Evolutionary conservation across 129 eudicot species (phyloP), one percentile per base, ranked within the genome.

Genomic region (Apium graveolens): DNA sequence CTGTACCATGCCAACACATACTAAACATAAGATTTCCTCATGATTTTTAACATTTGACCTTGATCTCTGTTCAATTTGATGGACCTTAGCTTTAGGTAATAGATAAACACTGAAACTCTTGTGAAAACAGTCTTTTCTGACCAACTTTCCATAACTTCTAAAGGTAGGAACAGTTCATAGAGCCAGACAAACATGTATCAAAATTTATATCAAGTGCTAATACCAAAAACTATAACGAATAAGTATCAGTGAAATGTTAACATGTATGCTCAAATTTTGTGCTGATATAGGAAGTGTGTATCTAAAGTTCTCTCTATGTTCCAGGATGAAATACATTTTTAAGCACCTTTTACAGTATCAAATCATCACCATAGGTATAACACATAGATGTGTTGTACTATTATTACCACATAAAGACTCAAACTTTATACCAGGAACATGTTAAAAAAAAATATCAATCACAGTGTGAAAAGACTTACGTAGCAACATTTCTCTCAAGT

Each of bases 401-500:
- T 26, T 42, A 42, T 21, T n/a, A 26, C 21, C 29, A 13, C 38
- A 44, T 44, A 39, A 5, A 39, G 11, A 72, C 29, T 72, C 29
- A 41, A 72, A 72, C 5, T 39, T 38, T 41, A 41, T 39, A 38
- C 5, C 16, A 17, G 35, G 44, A 20, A n/a, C 76, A 26, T 20
- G 21, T 11, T 18, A 34, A 27, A 73, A 35, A 24, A 73, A n/a
- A n/a, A n/a, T n/a, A 11, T 20, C 10, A 73, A 73, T 10, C 43
- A 26, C 20, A 73, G 11, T 13, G 31, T 24, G 76, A 55, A n/a
- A 66, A 26, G 60, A 87, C 99, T 90, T 96, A 96, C 99, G 85
- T 89, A 39, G 99, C 88, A 49, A 96, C 91, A 81, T 96, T 96
- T 88, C 89, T 92, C 88, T 96, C 99, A 35, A 96, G 91, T 35